phyloP scores from a whole-genome alignment of 192 early-diverging fungal genomes.

The Glomus cerebriforme region DNA sequence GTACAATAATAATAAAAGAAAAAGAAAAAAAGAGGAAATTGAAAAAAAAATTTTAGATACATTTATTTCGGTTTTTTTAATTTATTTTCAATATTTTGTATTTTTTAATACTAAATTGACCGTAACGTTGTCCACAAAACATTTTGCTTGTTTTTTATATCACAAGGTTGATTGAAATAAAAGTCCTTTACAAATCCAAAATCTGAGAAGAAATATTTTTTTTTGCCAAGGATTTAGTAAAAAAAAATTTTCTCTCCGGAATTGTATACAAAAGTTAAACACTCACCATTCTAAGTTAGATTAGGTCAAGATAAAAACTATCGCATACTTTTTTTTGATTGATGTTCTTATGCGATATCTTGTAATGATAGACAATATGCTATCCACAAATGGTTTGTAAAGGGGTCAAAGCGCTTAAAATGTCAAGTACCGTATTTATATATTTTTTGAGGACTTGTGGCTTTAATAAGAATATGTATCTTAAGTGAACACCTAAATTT shows the following conservation, averaged over 20 bases:
- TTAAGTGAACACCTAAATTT: background rate
- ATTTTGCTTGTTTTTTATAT: background rate
- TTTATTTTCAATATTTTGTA: too few relatives aligned
- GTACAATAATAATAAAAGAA: too few relatives aligned
- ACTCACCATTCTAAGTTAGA: background rate
- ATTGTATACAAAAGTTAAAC: background rate
- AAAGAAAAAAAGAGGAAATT: too few relatives aligned
- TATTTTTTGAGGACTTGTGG: background rate
- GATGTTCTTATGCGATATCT: background rate
- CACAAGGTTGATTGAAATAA: background rate
- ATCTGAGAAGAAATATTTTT: background rate
- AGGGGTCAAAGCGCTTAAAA: background rate
- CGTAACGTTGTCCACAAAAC: background rate
- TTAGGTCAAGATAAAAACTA: background rate
- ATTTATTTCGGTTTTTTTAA: background rate
- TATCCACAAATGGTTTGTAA: background rate
- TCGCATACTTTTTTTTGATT: background rate
- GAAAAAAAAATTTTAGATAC: too few relatives aligned
- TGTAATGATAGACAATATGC: background rate
- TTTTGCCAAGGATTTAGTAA: background rate
- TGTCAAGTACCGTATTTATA: background rate
- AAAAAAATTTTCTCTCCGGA: background rate
- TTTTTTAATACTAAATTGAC: background rate
- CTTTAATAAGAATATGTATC: background rate
- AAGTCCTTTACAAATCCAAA: background rate